Base-by-base conservation (phyloP, 257 asterid genomes). In the Solanum ahanhuiri region DNA sequence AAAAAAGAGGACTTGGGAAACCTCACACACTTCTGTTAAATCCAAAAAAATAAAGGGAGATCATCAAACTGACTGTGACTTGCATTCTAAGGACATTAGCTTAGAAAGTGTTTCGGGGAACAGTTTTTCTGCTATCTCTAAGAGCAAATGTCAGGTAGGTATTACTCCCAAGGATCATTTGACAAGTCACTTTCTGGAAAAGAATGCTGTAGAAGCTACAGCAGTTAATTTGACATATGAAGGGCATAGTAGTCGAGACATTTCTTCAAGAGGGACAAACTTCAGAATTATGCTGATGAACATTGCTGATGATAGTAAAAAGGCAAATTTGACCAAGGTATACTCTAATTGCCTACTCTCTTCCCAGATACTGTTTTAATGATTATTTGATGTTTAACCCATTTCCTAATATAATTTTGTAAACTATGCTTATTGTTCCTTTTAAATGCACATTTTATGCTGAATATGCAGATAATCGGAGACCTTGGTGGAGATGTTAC, bases 11-110 rank as follows among this genome's bases (percentile, higher is more conserved):
- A 85, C 81, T 66, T 96, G 99, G 98, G 97, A 91, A 92, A 90
- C 99, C 87, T 91, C 98, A 73, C 85, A 87, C 70, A 92, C 98
- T 85, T 96, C 98, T n/a, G 82, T 95, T 90, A 95, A 90, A 89
- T 95, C 98, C 31, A 96, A 95, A 86, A 95, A 93, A 90, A 95
- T 96, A 82, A 96, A 92, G 95, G 98, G 98, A 22, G 85, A 91
- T 11, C 94, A 91, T 89, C 86, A 88, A 77, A 85, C 70, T 88
- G 92, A 91, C 34, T 92, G 90, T 45, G 93, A 87, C 25, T 85
- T 87, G 87, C 91, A 86, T 89, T 86, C 90, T 48, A 87, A 86
- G 45, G 88, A 88, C 88, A 93, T 89, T 88, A 86, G 58, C 81
- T 85, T 92, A 89, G 90, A 92, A 58, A 89, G 86, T 33, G 89